Base-by-base conservation (phyloP, 352 stramenopile species). In the Phytophthora melonis region DNA sequence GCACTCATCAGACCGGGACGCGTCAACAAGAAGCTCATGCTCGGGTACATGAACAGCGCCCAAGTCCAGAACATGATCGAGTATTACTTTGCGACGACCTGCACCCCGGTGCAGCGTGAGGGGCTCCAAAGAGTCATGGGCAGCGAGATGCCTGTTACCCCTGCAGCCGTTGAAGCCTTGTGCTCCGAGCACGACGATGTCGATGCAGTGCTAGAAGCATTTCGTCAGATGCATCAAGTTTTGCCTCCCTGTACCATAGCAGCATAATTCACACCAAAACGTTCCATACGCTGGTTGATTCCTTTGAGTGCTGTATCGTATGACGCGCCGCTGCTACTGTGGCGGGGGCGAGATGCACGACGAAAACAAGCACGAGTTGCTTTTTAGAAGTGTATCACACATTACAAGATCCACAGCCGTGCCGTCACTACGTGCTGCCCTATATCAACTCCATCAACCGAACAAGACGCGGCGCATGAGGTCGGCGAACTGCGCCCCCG, bases 1-100 rank as follows among this genome's bases (percentile, higher is more conserved):
- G 94, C 94, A 9, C 85, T 98, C 11, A 91, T 98, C 18, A 87
- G 94, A 9, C 93, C 94, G 2, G 94, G 94, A 3, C 88, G 93
- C 13, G 88, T 98, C 23, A 95, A 98, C 77, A 93, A 93, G 77
- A 93, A 94, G 67, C 53, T 98, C 16, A 59, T 88, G 58, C 78
- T 97, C 30, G 78, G 82, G 9, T 91, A 86, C 77, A 92, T 96
- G 77, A 68, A 70, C 18, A 66, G 43, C 19, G 18, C 21, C 7
- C 73, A 92, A 50, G 66, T 82, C 30, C 68, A 80, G 36, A 64
- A 80, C n/a, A 93, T 93, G 84, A 49, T 92, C 47, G 84, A 93
- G 75, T 90, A 92, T 67, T 94, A 91, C 65, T 91, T 78, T 39
- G 62, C 67, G 47, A 75, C 62, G 9, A 62, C 53, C 27, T 80